These are phyloP conservation scores for Cordyceps cateniannulata DNA, from an alignment of 2,329 filamentous ascomycete genomes.

Conservation along the genomic window DNA sequence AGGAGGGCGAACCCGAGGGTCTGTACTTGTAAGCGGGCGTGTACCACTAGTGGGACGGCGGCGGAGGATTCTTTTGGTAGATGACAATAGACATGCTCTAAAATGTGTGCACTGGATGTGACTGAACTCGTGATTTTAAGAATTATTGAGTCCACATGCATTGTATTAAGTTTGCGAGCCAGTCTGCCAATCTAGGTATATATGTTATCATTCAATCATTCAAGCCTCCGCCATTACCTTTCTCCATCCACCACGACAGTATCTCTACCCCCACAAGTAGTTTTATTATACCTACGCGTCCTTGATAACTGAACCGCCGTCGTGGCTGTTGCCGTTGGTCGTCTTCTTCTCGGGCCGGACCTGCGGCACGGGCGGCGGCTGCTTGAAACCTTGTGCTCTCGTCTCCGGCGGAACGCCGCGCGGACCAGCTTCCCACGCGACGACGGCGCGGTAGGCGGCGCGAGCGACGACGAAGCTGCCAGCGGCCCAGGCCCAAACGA, in stretches of 20 bases:
- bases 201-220: not conserved
- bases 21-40: constrained; percentile 75
- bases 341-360: constrained; percentile 4
- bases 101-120: not conserved
- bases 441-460: constrained; percentile 37
- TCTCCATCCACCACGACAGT: not conserved
- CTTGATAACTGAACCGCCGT: not conserved
- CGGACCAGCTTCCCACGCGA: constrained; percentile 14
- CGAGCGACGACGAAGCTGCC: constrained; percentile 47
- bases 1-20: constrained; percentile 94
- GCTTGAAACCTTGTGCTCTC: not conserved
- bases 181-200: not conserved
- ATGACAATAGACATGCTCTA: constrained; percentile 5
- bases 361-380: not conserved
- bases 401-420: not conserved
- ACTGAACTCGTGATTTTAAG: not conserved
- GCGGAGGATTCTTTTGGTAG: constrained; percentile 1
- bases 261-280: not conserved
- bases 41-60: constrained; percentile 18
- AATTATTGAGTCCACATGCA: not conserved
- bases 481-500: constrained; percentile 63
- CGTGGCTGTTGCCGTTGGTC: not conserved
- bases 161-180: not conserved
- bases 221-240: not conserved
- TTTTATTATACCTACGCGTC: not conserved